Percentiles rank a stretch among this genome's conserved stretches.
These are phyloP conservation scores for Tagetes patula DNA, from an alignment of 129 eudicot genomes.

Conservation along the genomic window DNA sequence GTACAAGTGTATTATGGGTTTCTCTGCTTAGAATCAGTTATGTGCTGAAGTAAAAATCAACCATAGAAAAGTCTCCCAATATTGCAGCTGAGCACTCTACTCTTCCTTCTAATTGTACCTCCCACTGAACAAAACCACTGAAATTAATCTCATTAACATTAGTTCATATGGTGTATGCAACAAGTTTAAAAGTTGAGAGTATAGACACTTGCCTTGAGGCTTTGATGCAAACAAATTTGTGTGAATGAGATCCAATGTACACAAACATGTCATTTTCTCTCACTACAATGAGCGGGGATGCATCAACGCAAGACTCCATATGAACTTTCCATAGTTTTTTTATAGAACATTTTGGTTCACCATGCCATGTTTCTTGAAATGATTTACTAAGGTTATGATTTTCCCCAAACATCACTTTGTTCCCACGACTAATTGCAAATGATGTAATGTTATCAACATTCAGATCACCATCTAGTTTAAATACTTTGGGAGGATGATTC, in stretches of 20 bases:
- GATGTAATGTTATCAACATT: constrained; percentile 22
- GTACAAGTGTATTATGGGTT: background rate
- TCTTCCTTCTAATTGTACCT: constrained; percentile 66
- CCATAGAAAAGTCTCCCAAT: constrained; percentile 74
- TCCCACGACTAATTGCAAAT: constrained; percentile 70
- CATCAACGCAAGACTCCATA: constrained; percentile 92
- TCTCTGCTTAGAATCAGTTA: background rate
- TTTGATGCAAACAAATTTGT: constrained; percentile 64
- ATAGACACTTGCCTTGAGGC: constrained; percentile 50
- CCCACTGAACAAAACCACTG: constrained; percentile 79
- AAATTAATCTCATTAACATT: constrained; percentile 21
- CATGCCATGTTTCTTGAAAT: constrained; percentile 34
- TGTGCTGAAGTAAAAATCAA: constrained; percentile 20
- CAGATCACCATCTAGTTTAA: constrained; percentile 41
- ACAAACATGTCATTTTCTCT: constrained; percentile 53
- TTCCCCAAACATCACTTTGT: constrained; percentile 45
- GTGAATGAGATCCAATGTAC: constrained; percentile 87
- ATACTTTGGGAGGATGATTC: constrained; percentile 37
- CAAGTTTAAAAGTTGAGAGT: constrained; percentile 1
- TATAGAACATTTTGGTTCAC: constrained; percentile 42
- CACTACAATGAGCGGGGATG: constrained; percentile 78
- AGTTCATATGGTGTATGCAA: background rate
- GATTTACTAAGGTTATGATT: constrained; percentile 33
- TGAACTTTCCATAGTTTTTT: constrained; percentile 68
- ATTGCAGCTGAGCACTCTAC: constrained; percentile 86